A percentile compares a stretch with the other conserved stretches of the same genome.
Evolutionary conservation across 2,329 filamentous ascomycete genomes (phyloP).

Genomic region (Aureobasidium uvarum): DNA sequence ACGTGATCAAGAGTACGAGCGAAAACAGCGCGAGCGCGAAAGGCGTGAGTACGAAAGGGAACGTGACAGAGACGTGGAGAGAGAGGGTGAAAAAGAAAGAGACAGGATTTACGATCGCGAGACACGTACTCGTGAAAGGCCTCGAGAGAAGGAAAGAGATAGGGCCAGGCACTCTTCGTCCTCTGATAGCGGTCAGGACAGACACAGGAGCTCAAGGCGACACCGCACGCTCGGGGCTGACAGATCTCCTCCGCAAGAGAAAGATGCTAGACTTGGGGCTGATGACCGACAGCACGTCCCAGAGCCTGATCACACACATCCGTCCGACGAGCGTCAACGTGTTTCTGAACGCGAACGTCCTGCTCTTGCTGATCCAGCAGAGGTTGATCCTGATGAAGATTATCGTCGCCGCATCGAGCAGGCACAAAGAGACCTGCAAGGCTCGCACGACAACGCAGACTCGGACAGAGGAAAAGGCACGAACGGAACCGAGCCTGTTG

Average conservation of each 20-base stretch:
- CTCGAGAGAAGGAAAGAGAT: conserved; percentile 32
- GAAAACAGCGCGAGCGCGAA: conserved; percentile 18
- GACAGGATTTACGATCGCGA: conserved; percentile 23
- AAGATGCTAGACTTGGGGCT: conserved; percentile 18
- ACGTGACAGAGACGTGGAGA: conserved; percentile 31
- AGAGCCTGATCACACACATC: conserved; percentile 22
- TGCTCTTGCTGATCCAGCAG: conserved; percentile 31
- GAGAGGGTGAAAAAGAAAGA: conserved; percentile 33
- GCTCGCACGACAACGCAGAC: conserved; percentile 11
- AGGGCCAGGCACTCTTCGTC: conserved; percentile 29
- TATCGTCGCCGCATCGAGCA: conserved; percentile 51
- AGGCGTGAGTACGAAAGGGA: conserved; percentile 33
- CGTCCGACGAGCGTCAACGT: background rate
- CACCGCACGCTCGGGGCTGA: conserved; percentile 13
- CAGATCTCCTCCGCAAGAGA: conserved; percentile 20
- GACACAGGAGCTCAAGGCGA: conserved; percentile 27
- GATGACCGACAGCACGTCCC: conserved; percentile 26
- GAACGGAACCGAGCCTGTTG: background rate
- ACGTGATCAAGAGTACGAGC: conserved; percentile 23
- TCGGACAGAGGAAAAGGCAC: conserved; percentile 16
- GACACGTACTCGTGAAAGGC: conserved; percentile 33
- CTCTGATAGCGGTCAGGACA: conserved; percentile 25
- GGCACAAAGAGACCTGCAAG: conserved; percentile 28
- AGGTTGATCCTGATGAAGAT: conserved; percentile 51
- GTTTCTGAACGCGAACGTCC: conserved; percentile 32